Percentiles rank a stretch among this genome's conserved stretches.
phyloP scores from a whole-genome alignment of 495 filamentous ascomycete species.

The Aspergillus saccharolyticus region DNA sequence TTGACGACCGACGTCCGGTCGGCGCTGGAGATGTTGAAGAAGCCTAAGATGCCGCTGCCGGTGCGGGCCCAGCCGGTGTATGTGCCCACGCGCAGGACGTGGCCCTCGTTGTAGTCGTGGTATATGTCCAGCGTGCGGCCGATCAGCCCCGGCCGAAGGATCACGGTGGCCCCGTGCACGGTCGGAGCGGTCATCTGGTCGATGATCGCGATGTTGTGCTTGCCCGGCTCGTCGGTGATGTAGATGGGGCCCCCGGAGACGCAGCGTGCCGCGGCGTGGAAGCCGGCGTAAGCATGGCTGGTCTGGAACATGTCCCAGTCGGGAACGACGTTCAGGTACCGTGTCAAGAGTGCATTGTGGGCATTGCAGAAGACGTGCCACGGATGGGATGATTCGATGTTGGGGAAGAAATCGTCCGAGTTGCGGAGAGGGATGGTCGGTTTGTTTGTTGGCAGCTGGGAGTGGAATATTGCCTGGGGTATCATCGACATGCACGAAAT shows the following conservation, averaged over 20 bases:
- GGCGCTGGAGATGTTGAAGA: conserved; percentile 70
- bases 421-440: conserved; percentile 72
- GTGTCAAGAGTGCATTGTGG: conserved; percentile 80
- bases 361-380: conserved; percentile 96
- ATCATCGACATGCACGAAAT: conserved; percentile 92
- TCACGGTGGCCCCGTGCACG: conserved; percentile 61
- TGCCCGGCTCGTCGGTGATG: conserved; percentile 82
- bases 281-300: conserved; percentile 64
- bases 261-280: conserved; percentile 86
- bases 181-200: conserved; percentile 71
- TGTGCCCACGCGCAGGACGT: conserved; percentile 71
- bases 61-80: conserved; percentile 59
- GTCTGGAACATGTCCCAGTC: conserved; percentile 99
- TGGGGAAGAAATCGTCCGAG: conserved; percentile 91
- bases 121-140: conserved; percentile 71
- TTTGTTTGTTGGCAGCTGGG: conserved; percentile 68
- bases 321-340: conserved; percentile 66
- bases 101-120: conserved; percentile 62
- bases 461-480: conserved; percentile 79
- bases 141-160: conserved; percentile 66
- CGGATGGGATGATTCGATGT: conserved; percentile 68
- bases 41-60: conserved; percentile 70
- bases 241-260: conserved; percentile 89
- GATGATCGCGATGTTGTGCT: conserved; percentile 70
- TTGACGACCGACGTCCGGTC: conserved; percentile 60